Evolutionary conservation across 495 filamentous ascomycete species (phyloP).

Genomic region (Lichina pygmaea): DNA sequence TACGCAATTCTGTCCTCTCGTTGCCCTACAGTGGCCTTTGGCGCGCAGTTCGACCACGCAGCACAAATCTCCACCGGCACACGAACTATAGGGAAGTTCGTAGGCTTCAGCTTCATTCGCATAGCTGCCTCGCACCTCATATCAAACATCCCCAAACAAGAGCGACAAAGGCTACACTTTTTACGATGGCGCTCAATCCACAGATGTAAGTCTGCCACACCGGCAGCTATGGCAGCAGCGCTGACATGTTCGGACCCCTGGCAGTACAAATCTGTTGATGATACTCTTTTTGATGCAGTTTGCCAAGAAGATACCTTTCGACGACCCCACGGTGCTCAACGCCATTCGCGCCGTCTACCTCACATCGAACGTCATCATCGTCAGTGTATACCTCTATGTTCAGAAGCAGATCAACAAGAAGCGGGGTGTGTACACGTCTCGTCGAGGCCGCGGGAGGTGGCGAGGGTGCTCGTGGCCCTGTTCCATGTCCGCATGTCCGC

Average conservation of each 20-base stretch:
- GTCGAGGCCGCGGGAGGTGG: neutral
- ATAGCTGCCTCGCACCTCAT: too few species aligned
- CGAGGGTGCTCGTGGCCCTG: neutral
- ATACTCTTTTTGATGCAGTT: slow-evolving; percentile 96
- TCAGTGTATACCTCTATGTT: slow-evolving; percentile 57
- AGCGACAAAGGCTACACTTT: neutral
- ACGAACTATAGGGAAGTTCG: too few species aligned
- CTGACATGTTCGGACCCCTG: slow-evolving; percentile 1
- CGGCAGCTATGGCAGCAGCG: neutral
- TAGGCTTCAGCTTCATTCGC: too few species aligned
- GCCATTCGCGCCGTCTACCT: slow-evolving; percentile 61
- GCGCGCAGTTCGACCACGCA: too few species aligned
- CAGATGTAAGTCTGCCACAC: slow-evolving; percentile 8
- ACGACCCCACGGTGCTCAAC: slow-evolving; percentile 67
- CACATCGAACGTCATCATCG: slow-evolving; percentile 69
- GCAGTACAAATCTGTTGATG: slow-evolving; percentile 75
- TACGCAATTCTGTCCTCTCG: too few species aligned
- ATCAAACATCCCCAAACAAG: too few species aligned
- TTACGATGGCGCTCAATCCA: slow-evolving; percentile 12
- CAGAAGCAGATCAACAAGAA: slow-evolving; percentile 67
- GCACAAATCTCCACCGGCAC: too few species aligned
- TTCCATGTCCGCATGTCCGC: neutral
- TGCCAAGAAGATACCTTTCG: slow-evolving; percentile 85
- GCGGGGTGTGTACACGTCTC: slow-evolving; percentile 39
- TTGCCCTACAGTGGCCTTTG: too few species aligned